Conservation (phyloP, 1,284 basidiomycete genomes). For the Agaricales sp. region DNA sequence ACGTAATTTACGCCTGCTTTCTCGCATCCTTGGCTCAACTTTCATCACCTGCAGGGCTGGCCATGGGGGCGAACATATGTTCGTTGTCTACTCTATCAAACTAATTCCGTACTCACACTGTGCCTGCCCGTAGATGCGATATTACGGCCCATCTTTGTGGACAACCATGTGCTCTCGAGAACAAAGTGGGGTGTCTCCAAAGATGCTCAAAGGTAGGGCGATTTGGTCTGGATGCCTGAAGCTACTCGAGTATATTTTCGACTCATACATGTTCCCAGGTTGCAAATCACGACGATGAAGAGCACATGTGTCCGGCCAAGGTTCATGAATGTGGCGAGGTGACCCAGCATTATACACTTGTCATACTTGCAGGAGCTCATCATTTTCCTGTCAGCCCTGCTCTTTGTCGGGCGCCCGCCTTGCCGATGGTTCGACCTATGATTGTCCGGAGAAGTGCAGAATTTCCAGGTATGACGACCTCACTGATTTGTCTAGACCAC, state of each 20-base stretch:
- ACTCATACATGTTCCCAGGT: slow-evolving; percentile 18
- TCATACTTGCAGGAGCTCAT: not conserved
- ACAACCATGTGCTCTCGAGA: slow-evolving; percentile 28
- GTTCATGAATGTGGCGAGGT: slow-evolving; percentile 48
- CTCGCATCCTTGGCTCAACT: not conserved
- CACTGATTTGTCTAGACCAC: too few species aligned
- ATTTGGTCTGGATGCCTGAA: not conserved
- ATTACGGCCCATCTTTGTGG: slow-evolving; percentile 42
- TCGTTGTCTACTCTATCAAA: slow-evolving; percentile 8
- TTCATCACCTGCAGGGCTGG: slow-evolving; percentile 35
- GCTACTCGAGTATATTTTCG: not conserved
- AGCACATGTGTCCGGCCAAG: slow-evolving; percentile 41
- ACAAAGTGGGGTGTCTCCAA: slow-evolving; percentile 34
- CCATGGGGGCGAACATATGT: slow-evolving; percentile 45
- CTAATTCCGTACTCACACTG: not conserved
- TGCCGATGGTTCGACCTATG: slow-evolving; percentile 21
- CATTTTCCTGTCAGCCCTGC: slow-evolving; percentile 30
- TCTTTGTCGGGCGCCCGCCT: slow-evolving; percentile 24
- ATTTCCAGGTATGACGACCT: slow-evolving; percentile 36
- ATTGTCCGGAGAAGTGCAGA: slow-evolving; percentile 32
- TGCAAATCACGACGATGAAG: slow-evolving; percentile 30
- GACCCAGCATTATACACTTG: slow-evolving; percentile 6
- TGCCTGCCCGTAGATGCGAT: slow-evolving; percentile 27
- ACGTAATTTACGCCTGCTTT: slow-evolving; percentile 12
- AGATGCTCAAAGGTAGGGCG: slow-evolving; percentile 38